Percentiles rank a stretch among this genome's conserved stretches.
Evolutionary conservation across 352 stramenopile species (phyloP).

Genomic region (Globisporangium echinulatum): DNA sequence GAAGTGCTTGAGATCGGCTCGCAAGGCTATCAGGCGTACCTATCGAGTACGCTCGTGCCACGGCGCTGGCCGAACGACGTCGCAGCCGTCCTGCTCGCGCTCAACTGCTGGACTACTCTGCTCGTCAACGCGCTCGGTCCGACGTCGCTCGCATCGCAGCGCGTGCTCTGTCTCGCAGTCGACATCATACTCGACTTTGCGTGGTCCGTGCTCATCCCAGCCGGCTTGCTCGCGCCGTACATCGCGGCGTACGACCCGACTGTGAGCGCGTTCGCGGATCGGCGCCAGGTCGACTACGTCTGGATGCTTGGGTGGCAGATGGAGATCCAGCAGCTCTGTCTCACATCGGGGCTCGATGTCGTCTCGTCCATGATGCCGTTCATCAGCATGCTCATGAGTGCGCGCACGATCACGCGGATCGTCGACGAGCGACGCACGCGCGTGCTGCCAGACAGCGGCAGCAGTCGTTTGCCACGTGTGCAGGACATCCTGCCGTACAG

Average conservation of each 20-base stretch:
- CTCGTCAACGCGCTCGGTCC: constrained; percentile 13
- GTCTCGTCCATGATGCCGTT: constrained; percentile 5
- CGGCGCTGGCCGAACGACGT: constrained; percentile 27
- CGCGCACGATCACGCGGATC: constrained; percentile 3
- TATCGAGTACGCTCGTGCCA: constrained; percentile 19
- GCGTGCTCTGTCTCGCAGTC: constrained; percentile 18
- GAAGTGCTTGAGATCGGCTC: constrained; percentile 21
- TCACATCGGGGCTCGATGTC: constrained; percentile 7
- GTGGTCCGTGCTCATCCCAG: constrained; percentile 22
- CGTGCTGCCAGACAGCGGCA: no score
- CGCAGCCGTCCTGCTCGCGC: constrained; percentile 15
- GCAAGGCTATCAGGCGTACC: constrained; percentile 25
- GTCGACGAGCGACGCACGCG: constrained; percentile 4
- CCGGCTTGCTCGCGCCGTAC: constrained; percentile 21
- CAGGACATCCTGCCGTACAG: background rate
- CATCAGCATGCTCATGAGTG: constrained; percentile 8
- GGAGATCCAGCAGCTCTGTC: constrained; percentile 10
- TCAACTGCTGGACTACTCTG: constrained; percentile 18
- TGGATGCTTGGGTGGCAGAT: constrained; percentile 9
- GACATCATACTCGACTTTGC: constrained; percentile 22
- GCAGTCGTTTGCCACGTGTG: no score
- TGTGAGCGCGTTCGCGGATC: background rate
- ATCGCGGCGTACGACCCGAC: constrained; percentile 4
- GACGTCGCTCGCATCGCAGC: constrained; percentile 14
- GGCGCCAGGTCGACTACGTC: background rate